Percentiles rank a stretch among this genome's conserved stretches.
phyloP scores from a whole-genome alignment of 306 rosid species.

The Albizia julibrissin region DNA sequence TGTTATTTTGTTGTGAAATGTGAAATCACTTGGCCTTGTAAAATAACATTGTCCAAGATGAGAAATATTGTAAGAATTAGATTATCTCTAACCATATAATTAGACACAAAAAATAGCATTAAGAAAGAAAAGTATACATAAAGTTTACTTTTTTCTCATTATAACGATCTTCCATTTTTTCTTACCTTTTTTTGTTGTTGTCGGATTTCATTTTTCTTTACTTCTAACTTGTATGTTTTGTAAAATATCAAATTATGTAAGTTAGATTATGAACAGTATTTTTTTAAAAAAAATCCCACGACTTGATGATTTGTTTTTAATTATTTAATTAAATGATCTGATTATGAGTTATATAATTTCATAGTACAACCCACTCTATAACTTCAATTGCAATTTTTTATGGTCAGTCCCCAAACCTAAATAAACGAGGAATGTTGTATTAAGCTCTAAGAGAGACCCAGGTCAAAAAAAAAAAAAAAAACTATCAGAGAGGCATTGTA shows the following conservation, averaged over 20 bases:
- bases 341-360: not conserved
- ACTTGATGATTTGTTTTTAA: too few species aligned
- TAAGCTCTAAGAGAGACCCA: not conserved
- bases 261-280: not conserved
- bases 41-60: not conserved
- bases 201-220: too few species aligned
- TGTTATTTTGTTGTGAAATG: not conserved
- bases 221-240: too few species aligned
- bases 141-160: not conserved
- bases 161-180: not conserved
- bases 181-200: too few species aligned
- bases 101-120: not conserved
- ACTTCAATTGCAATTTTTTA: not conserved
- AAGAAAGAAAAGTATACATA: not conserved
- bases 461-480: too few species aligned
- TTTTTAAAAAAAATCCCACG: too few species aligned
- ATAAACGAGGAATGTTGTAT: not conserved
- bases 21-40: not conserved
- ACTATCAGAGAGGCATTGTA: too few species aligned
- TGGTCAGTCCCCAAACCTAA: not conserved
- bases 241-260: not conserved
- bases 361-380: not conserved
- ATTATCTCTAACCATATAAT: not conserved
- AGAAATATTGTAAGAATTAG: not conserved
- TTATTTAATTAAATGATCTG: too few species aligned